These are phyloP conservation scores for Novymonas esmeraldas DNA, from an alignment of 208 protist genomes.

Conservation along the genomic window DNA sequence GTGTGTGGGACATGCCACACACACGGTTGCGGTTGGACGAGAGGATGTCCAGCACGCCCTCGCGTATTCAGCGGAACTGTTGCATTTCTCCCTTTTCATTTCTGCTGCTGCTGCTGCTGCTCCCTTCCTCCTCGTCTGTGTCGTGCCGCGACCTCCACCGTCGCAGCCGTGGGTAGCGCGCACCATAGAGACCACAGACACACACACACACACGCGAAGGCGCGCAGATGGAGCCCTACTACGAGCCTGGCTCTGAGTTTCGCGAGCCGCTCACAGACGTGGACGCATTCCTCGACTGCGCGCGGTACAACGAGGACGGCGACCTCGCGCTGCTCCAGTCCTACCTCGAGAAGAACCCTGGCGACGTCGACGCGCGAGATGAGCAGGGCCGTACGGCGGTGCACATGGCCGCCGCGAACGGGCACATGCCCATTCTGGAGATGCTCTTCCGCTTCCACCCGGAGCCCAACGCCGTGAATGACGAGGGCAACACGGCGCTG, in stretches of 20 bases:
- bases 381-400: constrained; percentile 80
- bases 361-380: constrained; percentile 64
- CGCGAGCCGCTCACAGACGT: constrained; percentile 56
- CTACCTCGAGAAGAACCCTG: constrained; percentile 55
- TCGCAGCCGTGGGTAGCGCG: background rate
- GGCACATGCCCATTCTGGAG: constrained; percentile 74
- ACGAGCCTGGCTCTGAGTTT: constrained; percentile 49
- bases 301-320: constrained; percentile 83
- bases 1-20: too few species aligned
- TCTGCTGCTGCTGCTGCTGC: too few species aligned
- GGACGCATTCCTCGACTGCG: constrained; percentile 84
- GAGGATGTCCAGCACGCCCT: too few species aligned
- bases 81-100: too few species aligned
- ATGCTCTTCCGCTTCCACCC: constrained; percentile 72
- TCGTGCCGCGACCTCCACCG: background rate
- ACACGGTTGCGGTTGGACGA: too few species aligned
- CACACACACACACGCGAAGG: background rate
- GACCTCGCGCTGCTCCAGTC: constrained; percentile 50
- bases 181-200: background rate
- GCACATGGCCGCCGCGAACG: constrained; percentile 88
- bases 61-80: too few species aligned
- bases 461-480: constrained; percentile 65
- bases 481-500: constrained; percentile 87
- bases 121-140: too few species aligned
- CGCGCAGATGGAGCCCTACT: constrained; percentile 30